These are phyloP conservation scores for Mucor sp. DNA, from an alignment of 371 early-diverging fungal species.

Conservation along the genomic window DNA sequence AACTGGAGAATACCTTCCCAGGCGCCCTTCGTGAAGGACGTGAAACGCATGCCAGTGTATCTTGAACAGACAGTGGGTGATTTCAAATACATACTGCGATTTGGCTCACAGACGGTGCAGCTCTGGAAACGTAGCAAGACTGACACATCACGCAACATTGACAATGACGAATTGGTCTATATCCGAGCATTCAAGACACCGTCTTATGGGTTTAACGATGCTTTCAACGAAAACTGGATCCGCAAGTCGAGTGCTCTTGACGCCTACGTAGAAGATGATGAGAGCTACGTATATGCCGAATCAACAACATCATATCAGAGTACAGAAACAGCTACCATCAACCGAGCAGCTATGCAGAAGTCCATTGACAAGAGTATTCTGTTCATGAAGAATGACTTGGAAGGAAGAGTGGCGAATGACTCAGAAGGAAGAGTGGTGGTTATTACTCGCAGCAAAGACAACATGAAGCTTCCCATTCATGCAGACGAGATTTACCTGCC, in stretches of 20 bases:
- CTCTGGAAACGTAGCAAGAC: not conserved
- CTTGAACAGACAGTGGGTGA: not conserved
- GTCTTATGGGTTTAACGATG: not conserved
- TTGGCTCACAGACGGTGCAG: slow-evolving; percentile 6
- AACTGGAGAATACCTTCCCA: no score
- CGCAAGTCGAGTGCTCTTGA: not conserved
- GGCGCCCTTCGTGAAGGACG: not conserved
- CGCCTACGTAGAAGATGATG: no score
- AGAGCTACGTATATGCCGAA: not conserved
- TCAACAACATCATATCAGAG: no score
- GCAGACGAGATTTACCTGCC: slow-evolving; percentile 15
- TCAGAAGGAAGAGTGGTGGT: no score
- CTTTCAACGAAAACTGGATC: slow-evolving; percentile 1
- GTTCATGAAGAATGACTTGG: no score
- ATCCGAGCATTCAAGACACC: slow-evolving; percentile 11
- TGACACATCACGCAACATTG: no score
- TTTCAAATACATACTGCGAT: not conserved
- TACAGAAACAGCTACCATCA: no score
- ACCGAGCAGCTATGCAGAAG: no score
- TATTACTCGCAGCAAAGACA: not conserved
- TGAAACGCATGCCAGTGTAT: not conserved
- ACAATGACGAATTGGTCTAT: not conserved
- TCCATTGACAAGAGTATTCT: no score
- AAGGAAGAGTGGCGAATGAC: no score
- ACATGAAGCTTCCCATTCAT: not conserved